Evolutionary conservation across 345 rosid species (phyloP).

Genomic region (Hibiscus mutabilis): DNA sequence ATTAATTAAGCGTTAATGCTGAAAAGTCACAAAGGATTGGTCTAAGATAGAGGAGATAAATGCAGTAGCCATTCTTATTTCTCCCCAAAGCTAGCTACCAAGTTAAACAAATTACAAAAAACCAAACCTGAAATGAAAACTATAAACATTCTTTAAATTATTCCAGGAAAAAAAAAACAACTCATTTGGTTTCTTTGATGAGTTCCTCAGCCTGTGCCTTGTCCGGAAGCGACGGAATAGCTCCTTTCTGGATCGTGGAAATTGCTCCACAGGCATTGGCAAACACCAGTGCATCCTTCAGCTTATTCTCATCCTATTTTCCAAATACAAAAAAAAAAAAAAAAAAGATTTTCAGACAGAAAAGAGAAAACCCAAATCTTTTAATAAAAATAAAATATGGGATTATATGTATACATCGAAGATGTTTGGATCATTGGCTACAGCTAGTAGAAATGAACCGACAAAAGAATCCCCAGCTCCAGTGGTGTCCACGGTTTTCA

Average conservation of each 20-base stretch:
- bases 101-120: background rate
- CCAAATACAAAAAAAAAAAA: background rate
- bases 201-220: background rate
- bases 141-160: background rate
- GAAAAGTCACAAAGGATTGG: too few species aligned
- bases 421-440: background rate
- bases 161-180: background rate
- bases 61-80: background rate
- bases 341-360: too few species aligned
- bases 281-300: background rate
- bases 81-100: background rate
- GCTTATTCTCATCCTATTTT: background rate
- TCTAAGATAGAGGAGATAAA: too few species aligned
- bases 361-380: too few species aligned
- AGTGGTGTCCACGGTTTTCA: background rate
- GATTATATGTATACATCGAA: background rate
- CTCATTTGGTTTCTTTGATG: background rate
- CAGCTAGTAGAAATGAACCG: background rate
- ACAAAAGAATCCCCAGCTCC: background rate
- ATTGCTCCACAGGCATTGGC: background rate
- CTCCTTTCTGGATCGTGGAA: background rate
- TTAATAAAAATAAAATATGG: background rate
- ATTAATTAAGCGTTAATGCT: too few species aligned
- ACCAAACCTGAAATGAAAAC: too few species aligned
- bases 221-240: background rate